phyloP scores from a whole-genome alignment of 805 yeast genomes.

The Helenozyma baotianmanensis region DNA sequence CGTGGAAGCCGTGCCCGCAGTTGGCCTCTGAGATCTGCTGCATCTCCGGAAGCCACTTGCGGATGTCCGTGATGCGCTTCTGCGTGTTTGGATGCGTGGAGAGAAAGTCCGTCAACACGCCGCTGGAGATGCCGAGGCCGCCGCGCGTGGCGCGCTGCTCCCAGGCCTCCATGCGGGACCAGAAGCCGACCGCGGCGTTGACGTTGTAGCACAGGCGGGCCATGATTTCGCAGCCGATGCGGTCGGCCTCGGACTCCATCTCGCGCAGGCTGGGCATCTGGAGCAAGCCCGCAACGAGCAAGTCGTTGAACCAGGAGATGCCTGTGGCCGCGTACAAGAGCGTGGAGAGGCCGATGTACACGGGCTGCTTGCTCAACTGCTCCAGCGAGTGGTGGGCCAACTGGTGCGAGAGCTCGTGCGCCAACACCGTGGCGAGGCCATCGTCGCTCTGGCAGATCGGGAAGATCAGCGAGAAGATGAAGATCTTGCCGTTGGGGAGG shows the following conservation, averaged over 20 bases:
- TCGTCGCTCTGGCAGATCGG: constrained; percentile 78
- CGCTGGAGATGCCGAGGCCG: constrained; percentile 15
- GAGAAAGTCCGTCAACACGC: constrained; percentile 53
- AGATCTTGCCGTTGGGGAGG: constrained; percentile 92
- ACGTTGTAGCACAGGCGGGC: constrained; percentile 85
- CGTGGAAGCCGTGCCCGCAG: constrained; percentile 25
- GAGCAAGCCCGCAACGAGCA: constrained; percentile 52
- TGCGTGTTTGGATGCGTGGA: constrained; percentile 87
- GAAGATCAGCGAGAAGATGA: constrained; percentile 75
- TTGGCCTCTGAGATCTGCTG: constrained; percentile 39
- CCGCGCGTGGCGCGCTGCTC: constrained; percentile 19
- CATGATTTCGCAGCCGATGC: constrained; percentile 90
- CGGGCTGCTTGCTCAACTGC: constrained; percentile 70
- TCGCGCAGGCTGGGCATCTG: constrained; percentile 84
- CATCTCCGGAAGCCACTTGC: constrained; percentile 61
- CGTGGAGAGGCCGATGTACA: constrained; percentile 53
- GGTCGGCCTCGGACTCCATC: constrained; percentile 96
- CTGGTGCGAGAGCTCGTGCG: constrained; percentile 94
- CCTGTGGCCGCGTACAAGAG: constrained; percentile 51
- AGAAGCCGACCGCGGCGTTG: constrained; percentile 63
- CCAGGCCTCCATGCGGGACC: constrained; percentile 70
- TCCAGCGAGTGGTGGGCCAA: constrained; percentile 90
- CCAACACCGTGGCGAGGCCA: constrained; percentile 90
- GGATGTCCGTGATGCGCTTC: constrained; percentile 66
- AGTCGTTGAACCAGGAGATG: constrained; percentile 53